Evolutionary conservation across 2,329 filamentous ascomycete species (phyloP).

Genomic region (Ophiostoma pallidulum): DNA sequence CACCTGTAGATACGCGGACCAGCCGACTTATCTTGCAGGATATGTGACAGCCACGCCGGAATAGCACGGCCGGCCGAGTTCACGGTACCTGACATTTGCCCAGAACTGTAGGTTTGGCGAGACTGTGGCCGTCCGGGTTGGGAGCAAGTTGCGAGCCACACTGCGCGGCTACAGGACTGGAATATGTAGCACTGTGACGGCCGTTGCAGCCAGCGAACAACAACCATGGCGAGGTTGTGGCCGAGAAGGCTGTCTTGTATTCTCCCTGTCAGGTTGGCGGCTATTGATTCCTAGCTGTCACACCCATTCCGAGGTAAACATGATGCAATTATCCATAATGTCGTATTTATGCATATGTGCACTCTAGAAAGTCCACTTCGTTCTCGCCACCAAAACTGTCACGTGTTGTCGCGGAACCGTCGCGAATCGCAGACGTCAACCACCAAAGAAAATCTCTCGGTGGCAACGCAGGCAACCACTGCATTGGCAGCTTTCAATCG

Average conservation of each 20-base stretch:
- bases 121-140: too few species aligned
- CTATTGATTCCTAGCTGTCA: background rate
- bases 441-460: background rate
- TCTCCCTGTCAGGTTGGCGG: background rate
- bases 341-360: too few species aligned
- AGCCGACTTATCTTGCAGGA: conserved; percentile 1
- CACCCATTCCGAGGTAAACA: background rate
- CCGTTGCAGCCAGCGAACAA: too few species aligned
- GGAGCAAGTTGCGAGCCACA: too few species aligned
- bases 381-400: conserved; percentile 2
- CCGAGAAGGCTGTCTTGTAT: background rate
- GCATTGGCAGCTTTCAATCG: background rate
- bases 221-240: too few species aligned
- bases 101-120: too few species aligned
- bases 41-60: conserved; percentile 11
- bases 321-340: background rate
- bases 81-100: background rate
- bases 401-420: conserved; percentile 13
- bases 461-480: too few species aligned
- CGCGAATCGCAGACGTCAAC: conserved; percentile 2
- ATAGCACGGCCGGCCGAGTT: background rate
- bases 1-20: conserved; percentile 13
- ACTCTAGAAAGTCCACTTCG: too few species aligned
- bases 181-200: too few species aligned
- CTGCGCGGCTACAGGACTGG: too few species aligned